These are phyloP conservation scores for Thelonectria olida DNA, from an alignment of 2,329 filamentous ascomycete species.

Conservation along the genomic window DNA sequence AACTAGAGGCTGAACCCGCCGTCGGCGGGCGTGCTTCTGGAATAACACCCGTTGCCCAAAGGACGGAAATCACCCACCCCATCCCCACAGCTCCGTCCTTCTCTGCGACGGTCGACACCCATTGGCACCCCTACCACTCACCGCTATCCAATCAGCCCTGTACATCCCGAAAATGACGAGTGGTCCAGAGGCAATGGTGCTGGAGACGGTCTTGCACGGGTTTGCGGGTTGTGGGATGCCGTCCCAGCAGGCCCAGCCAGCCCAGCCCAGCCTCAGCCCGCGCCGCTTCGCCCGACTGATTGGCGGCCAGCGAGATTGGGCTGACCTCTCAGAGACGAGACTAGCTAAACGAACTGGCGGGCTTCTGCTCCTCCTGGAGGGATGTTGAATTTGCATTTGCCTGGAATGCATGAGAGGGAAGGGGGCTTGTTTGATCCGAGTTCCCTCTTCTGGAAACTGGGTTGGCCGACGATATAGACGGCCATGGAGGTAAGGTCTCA, in stretches of 20 bases:
- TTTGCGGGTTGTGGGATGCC: not conserved
- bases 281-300: conserved; percentile 28
- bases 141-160: conserved; percentile 41
- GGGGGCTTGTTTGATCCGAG: conserved; percentile 4
- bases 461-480: conserved; percentile 2
- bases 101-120: not conserved
- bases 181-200: conserved; percentile 23
- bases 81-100: conserved; percentile 35
- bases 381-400: not conserved
- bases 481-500: no score
- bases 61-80: not conserved
- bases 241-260: conserved; percentile 16
- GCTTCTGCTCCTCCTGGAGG: no score
- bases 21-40: conserved; percentile 31
- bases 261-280: no score
- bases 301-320: conserved; percentile 30
- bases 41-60: conserved; percentile 23
- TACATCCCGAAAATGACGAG: conserved; percentile 21
- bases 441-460: conserved; percentile 9
- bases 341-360: not conserved
- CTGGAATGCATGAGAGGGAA: no score
- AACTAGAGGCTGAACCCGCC: conserved; percentile 24
- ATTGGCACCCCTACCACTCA: conserved; percentile 27
- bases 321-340: not conserved
- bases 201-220: not conserved